A percentile compares a stretch with the other conserved stretches of the same genome.
Evolutionary conservation across 371 early-diverging fungal species (phyloP).

Genomic region (Nosema muscidifuracis): DNA sequence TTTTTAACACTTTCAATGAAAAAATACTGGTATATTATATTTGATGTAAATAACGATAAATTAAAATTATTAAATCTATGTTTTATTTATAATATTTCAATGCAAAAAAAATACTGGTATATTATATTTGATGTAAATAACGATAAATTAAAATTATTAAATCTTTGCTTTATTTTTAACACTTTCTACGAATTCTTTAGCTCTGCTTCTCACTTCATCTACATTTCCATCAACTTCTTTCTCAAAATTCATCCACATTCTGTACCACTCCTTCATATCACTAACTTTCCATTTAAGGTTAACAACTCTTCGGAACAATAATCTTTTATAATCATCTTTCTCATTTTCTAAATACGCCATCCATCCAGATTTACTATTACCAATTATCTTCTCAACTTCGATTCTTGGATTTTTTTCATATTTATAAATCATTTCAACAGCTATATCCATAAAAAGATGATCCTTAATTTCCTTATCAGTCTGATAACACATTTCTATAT

Average conservation of each 20-base stretch:
- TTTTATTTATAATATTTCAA: no score
- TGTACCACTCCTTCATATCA: conserved; percentile 42
- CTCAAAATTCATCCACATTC: conserved; percentile 48
- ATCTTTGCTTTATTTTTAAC: conserved; percentile 29
- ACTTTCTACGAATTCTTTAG: conserved; percentile 35
- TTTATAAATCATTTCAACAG: conserved; percentile 36
- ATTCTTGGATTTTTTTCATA: conserved; percentile 22
- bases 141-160: no score
- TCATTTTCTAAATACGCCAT: conserved; percentile 28
- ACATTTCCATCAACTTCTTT: conserved; percentile 39
- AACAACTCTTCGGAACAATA: conserved; percentile 31
- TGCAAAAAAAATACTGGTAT: no score
- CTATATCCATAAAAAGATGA: not conserved
- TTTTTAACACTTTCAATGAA: no score
- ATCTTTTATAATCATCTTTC: conserved; percentile 19
- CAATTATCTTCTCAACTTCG: conserved; percentile 33
- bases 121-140: no score
- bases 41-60: no score
- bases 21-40: no score
- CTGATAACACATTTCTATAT: conserved; percentile 28
- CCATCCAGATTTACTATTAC: conserved; percentile 18
- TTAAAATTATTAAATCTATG: no score
- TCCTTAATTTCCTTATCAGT: not conserved
- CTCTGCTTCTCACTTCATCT: conserved; percentile 45
- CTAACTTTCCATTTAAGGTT: conserved; percentile 27